These are phyloP conservation scores for Cyclanthera cordifolia DNA, from an alignment of 306 rosid genomes.

Conservation along the genomic window DNA sequence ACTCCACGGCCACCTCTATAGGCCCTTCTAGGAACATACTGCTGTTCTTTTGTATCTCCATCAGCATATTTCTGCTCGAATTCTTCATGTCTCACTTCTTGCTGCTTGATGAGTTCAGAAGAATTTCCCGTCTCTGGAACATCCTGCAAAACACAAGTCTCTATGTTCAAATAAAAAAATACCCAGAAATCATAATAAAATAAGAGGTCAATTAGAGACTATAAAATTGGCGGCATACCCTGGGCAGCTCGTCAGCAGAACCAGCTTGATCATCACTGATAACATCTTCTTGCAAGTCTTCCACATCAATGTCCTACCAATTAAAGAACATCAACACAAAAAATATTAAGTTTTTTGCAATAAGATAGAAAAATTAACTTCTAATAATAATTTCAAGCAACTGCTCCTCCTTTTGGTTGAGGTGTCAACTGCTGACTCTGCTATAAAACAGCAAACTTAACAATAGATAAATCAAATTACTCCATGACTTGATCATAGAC, in stretches of 20 bases:
- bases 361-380: neutral
- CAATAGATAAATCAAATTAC: neutral
- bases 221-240: neutral
- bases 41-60: slow-evolving; percentile 59
- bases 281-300: slow-evolving; percentile 3
- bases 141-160: slow-evolving; percentile 41
- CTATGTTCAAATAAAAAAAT: neutral
- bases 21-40: slow-evolving; percentile 40
- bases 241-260: slow-evolving; percentile 4
- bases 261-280: slow-evolving; percentile 13
- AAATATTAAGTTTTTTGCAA: neutral
- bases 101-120: slow-evolving; percentile 36
- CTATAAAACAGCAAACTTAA: neutral
- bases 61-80: slow-evolving; percentile 41
- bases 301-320: slow-evolving; percentile 1
- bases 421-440: neutral
- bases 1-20: slow-evolving; percentile 82
- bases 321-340: neutral
- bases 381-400: neutral
- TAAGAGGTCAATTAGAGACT: neutral
- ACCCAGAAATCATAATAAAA: neutral
- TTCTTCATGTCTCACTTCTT: slow-evolving; percentile 40
- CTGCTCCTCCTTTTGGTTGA: neutral
- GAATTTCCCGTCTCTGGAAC: slow-evolving; percentile 36
- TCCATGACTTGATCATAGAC: neutral